These are phyloP conservation scores for Podaxis sp. DNA, from an alignment of 768 basidiomycete genomes.

Conservation along the genomic window DNA sequence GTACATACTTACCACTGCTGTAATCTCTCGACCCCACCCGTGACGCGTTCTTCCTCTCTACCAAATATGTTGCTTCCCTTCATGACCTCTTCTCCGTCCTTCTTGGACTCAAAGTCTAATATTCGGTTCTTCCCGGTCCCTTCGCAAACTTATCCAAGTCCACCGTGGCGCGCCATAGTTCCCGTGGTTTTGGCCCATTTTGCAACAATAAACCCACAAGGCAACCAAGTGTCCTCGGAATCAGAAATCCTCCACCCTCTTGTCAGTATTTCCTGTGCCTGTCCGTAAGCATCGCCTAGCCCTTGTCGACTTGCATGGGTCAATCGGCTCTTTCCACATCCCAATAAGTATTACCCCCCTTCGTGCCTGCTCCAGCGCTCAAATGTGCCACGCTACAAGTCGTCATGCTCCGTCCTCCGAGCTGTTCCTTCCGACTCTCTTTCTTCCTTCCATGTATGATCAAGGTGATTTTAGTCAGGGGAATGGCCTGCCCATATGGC, in stretches of 20 bases:
- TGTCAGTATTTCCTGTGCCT: neutral
- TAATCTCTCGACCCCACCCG: neutral
- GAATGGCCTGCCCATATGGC: neutral
- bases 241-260: neutral
- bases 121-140: slow-evolving; percentile 2
- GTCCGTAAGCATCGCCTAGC: neutral
- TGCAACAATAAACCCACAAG: slow-evolving; percentile 1
- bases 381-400: neutral
- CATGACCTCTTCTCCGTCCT: neutral
- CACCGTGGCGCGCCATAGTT: neutral
- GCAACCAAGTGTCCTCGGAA: neutral
- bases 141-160: slow-evolving; percentile 1
- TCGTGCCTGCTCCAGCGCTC: neutral
- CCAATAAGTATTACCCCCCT: neutral
- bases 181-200: neutral
- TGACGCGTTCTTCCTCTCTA: neutral
- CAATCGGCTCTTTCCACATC: neutral
- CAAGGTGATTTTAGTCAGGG: neutral
- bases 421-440: neutral
- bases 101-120: neutral
- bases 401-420: neutral
- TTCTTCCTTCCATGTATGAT: neutral
- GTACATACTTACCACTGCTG: neutral
- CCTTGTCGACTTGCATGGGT: neutral
- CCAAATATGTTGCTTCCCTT: neutral